These are phyloP conservation scores for Blastocrithidia nonstop DNA, from an alignment of 208 protist species.

Conservation along the genomic window DNA sequence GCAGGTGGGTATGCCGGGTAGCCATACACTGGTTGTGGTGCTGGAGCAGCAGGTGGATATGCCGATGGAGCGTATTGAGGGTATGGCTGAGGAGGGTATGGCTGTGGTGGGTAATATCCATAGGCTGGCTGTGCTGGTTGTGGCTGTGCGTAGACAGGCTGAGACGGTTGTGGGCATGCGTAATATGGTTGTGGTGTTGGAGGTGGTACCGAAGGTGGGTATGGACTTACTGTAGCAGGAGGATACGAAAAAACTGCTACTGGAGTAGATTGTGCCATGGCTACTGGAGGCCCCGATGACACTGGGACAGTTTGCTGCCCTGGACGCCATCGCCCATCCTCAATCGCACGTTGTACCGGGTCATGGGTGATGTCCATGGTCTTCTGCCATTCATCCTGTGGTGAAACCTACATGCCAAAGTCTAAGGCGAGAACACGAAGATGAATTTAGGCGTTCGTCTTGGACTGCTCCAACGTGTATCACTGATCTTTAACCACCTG, in stretches of 20 bases:
- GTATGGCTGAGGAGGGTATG: constrained; percentile 1
- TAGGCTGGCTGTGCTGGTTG: constrained; percentile 1
- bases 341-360: constrained; percentile 21
- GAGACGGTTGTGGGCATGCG: constrained; percentile 1
- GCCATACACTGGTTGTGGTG: too few species aligned
- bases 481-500: constrained; percentile 54
- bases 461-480: constrained; percentile 37
- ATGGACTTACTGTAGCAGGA: background rate
- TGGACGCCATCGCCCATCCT: constrained; percentile 20
- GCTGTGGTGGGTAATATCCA: constrained; percentile 10
- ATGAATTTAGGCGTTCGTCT: constrained; percentile 37
- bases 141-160: constrained; percentile 5
- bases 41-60: too few species aligned
- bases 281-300: constrained; percentile 7
- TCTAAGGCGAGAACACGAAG: constrained; percentile 49
- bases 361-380: constrained; percentile 35
- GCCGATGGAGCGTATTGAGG: too few species aligned
- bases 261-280: background rate
- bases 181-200: constrained; percentile 4
- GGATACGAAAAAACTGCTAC: too few species aligned
- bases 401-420: constrained; percentile 26
- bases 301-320: constrained; percentile 14
- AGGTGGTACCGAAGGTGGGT: constrained; percentile 4
- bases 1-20: too few species aligned
- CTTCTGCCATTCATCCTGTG: constrained; percentile 35